Evolutionary conservation across 345 rosid genomes (phyloP).

Genomic region (Moricandia moricandioides): DNA sequence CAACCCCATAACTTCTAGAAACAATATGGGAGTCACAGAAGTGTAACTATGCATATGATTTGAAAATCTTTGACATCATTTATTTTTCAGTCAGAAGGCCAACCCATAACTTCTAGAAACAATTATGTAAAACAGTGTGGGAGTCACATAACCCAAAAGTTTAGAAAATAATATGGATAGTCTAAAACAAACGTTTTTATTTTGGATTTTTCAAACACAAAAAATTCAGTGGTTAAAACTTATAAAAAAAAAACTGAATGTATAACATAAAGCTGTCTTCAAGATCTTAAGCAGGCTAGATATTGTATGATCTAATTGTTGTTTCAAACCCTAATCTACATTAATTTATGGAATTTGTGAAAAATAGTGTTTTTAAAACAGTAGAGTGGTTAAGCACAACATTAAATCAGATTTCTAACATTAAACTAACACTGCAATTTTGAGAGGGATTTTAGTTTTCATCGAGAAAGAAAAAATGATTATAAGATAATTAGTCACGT

Average conservation of each 20-base stretch:
- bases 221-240: not conserved
- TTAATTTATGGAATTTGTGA: not conserved
- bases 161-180: not conserved
- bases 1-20: no score
- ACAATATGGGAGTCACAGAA: no score
- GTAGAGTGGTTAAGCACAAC: not conserved
- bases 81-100: conserved; percentile 13
- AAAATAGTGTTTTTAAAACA: not conserved
- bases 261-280: not conserved
- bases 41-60: conserved; percentile 6
- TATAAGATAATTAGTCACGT: not conserved
- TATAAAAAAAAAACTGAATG: not conserved
- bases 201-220: not conserved
- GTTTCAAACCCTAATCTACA: not conserved
- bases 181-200: not conserved
- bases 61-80: conserved; percentile 12
- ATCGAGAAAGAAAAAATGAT: no score
- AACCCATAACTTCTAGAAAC: not conserved
- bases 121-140: not conserved
- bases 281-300: not conserved
- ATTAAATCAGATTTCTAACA: no score
- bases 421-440: no score
- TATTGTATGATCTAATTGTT: not conserved
- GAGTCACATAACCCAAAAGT: not conserved
- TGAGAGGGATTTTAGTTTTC: no score